Evolutionary conservation across 306 rosid genomes (phyloP), one percentile per base, ranked within the genome.

Genomic region (Benincasa hispida): DNA sequence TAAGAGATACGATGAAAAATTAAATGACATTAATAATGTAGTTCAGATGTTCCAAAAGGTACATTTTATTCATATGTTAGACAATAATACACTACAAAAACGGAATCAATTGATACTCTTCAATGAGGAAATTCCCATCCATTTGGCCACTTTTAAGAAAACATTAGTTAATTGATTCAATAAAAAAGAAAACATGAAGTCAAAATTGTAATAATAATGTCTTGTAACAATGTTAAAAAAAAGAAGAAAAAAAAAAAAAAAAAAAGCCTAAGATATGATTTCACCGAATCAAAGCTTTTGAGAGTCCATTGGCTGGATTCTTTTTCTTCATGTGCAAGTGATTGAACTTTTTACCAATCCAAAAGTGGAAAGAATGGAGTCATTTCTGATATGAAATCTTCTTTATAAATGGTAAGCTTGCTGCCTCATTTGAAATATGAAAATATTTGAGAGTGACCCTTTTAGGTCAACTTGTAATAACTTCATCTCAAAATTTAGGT

Each of bases 291-390:
- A 62, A 62, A 18, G 42, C 21, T 66, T 30, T 66, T 48, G 54
- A 48, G 48, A 37, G 50, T 10, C 53, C 8, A 67, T 67, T 10
- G 19, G 30, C 3, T 67, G 54, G 54, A 34, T 10, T 66, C 13
- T 19, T 35, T 37, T 66, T 66, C 27, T 19, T 37, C 72, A 27
- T 63, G 72, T 61, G 67, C 21, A 35, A 41, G 51, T 67, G 54
- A 67, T 67, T 41, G 74, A 67, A 67, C 74, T 41, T 41, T 41
- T 41, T 22, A 67, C 74, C 74, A 41, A 67, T 41, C 74, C 34
- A 41, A 67, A 67, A 67, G 74, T 39, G 74, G 54, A 37, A 67
- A 67, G 6, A 67, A 67, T 1, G 32, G 54, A 67, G 10, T 41
- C n/a, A 41, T 67, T 35, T 65, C 34, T 41, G 54, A 21, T 8